Conservation (phyloP, 2,329 filamentous ascomycete genomes). For the Aspergillus cejpii region DNA sequence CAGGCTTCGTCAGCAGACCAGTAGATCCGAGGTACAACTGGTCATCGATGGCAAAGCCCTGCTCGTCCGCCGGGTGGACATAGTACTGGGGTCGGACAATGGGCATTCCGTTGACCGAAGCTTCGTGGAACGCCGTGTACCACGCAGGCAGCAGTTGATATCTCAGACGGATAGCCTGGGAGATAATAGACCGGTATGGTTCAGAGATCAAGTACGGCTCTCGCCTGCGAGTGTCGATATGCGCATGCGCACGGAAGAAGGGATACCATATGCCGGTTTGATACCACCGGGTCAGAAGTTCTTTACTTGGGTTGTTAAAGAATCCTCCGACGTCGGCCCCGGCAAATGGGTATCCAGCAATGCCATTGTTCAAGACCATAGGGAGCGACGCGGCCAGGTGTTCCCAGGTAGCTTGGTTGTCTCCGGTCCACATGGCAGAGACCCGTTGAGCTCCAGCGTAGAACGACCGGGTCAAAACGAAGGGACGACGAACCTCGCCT, state of each 20-base stretch:
- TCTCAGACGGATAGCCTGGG: slow-evolving; percentile 76
- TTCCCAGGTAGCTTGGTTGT: slow-evolving; percentile 90
- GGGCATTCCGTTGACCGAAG: slow-evolving; percentile 72
- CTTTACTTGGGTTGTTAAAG: slow-evolving; percentile 92
- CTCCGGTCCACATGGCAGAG: slow-evolving; percentile 97
- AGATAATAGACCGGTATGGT: slow-evolving; percentile 79
- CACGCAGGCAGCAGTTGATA: slow-evolving; percentile 86
- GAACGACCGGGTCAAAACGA: slow-evolving; percentile 87
- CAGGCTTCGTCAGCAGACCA: slow-evolving; percentile 86
- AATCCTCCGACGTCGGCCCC: slow-evolving; percentile 96
- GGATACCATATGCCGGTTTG: slow-evolving; percentile 95
- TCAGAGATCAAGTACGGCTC: slow-evolving; percentile 86
- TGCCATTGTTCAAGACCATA: slow-evolving; percentile 89
- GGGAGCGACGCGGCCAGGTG: slow-evolving; percentile 84
- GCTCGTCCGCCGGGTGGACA: slow-evolving; percentile 77
- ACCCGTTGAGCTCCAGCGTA: slow-evolving; percentile 83
- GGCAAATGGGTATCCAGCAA: slow-evolving; percentile 87
- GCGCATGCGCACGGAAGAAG: slow-evolving; percentile 94
- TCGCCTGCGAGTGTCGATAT: slow-evolving; percentile 89
- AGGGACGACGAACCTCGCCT: slow-evolving; percentile 77
- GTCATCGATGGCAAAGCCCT: slow-evolving; percentile 81
- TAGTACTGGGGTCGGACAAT: slow-evolving; percentile 92
- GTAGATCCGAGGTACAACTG: slow-evolving; percentile 87
- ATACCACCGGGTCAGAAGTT: slow-evolving; percentile 90
- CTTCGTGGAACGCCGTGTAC: slow-evolving; percentile 96